These are phyloP conservation scores for Asterionellopsis glacialis DNA, from an alignment of 108 stramenopile species.

Conservation along the genomic window DNA sequence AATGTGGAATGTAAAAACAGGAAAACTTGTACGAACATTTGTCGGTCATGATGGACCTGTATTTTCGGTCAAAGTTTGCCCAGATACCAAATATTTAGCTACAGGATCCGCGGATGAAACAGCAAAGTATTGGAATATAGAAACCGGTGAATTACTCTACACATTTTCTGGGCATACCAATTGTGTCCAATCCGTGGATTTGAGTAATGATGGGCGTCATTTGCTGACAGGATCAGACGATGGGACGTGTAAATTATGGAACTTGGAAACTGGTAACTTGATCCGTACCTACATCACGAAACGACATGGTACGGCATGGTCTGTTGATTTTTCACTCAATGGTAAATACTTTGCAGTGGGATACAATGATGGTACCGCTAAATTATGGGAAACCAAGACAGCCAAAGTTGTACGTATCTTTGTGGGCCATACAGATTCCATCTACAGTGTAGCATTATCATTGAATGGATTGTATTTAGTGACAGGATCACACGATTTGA, in stretches of 20 bases:
- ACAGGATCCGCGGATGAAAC: slow-evolving; percentile 3
- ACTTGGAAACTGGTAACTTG: background rate
- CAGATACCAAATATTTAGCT: background rate
- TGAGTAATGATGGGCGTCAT: background rate
- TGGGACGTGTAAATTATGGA: background rate
- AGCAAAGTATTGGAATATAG: background rate
- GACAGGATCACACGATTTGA: background rate
- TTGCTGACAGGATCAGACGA: background rate
- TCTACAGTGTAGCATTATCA: background rate
- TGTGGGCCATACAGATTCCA: background rate
- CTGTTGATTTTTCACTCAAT: background rate
- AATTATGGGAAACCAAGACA: background rate
- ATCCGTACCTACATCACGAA: background rate
- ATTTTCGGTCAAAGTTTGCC: background rate
- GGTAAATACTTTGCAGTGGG: slow-evolving; percentile 1
- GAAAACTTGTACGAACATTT: background rate
- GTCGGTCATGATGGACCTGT: slow-evolving; percentile 3
- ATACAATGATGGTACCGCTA: background rate
- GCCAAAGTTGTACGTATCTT: background rate
- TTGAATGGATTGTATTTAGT: background rate
- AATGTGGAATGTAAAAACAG: slow-evolving; percentile 4
- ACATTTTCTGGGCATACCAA: background rate
- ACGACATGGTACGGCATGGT: background rate
- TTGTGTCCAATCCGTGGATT: background rate
- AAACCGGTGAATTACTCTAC: background rate